Conservation (phyloP, 306 rosid species). For the Canavalia ensiformis region DNA sequence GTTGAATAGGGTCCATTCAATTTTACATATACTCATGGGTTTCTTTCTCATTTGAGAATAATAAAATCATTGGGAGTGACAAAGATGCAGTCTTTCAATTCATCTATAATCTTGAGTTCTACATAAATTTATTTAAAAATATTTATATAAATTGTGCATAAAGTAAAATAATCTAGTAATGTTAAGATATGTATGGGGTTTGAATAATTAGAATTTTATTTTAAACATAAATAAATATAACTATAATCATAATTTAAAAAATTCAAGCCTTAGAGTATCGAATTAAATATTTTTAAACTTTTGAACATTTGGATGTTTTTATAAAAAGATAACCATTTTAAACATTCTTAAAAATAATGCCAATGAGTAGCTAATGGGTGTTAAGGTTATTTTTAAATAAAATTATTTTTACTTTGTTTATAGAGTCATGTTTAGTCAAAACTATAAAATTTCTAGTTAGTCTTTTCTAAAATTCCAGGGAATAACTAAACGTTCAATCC, state of each 20-base stretch:
- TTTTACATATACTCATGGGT: not conserved
- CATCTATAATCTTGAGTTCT: not conserved
- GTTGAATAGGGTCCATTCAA: conserved; percentile 40
- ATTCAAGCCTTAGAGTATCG: conserved; percentile 2
- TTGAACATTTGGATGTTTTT: too few species aligned
- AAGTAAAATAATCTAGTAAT: not conserved
- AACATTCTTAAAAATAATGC: not conserved
- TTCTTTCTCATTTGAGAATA: not conserved
- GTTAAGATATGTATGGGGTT: not conserved
- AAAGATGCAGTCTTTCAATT: not conserved
- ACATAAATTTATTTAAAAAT: not conserved
- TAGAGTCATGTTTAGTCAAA: not conserved
- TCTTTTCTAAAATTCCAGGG: not conserved
- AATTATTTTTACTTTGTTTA: not conserved
- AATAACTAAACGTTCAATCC: not conserved
- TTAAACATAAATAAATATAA: not conserved
- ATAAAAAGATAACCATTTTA: too few species aligned
- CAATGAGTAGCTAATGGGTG: conserved; percentile 6
- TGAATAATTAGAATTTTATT: not conserved
- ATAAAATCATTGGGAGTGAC: not conserved
- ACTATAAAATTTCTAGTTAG: conserved; percentile 28
- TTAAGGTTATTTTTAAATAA: not conserved
- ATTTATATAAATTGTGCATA: not conserved
- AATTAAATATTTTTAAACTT: not conserved
- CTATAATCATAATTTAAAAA: conserved; percentile 27